Evolutionary conservation across 441 rosid species (phyloP).

Genomic region (Gossypium gossypioides): DNA sequence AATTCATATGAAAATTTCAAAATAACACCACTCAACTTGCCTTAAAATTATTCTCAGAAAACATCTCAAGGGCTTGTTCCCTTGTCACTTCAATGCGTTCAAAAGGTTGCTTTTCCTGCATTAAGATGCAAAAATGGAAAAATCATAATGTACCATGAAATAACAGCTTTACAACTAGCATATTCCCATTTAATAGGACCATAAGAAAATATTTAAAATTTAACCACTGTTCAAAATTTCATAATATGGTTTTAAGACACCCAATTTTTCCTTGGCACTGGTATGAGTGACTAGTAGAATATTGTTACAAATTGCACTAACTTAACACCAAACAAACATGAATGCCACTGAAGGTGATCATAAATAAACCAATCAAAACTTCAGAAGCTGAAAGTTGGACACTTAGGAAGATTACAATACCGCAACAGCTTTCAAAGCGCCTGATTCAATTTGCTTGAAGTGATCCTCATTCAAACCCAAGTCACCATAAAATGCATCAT

Average conservation of each 20-base stretch:
- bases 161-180: background rate
- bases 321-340: background rate
- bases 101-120: conserved; percentile 80
- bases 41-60: conserved; percentile 82
- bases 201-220: background rate
- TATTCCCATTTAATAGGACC: background rate
- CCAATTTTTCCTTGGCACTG: background rate
- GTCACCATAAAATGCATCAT: conserved; percentile 87
- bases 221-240: background rate
- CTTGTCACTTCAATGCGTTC: conserved; percentile 91
- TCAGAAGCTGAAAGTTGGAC: background rate
- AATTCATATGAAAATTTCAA: background rate
- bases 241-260: background rate
- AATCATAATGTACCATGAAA: background rate
- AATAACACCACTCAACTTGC: conserved; percentile 26
- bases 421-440: conserved; percentile 63
- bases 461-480: conserved; percentile 77
- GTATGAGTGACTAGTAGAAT: background rate
- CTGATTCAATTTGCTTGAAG: conserved; percentile 22
- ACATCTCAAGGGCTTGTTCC: conserved; percentile 53
- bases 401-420: conserved; percentile 32
- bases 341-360: background rate
- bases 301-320: background rate
- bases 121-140: background rate
- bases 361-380: background rate